A percentile compares a stretch with the other conserved stretches of the same genome.
Conservation (phyloP, 306 rosid species). For the Potentilla sterilis region DNA sequence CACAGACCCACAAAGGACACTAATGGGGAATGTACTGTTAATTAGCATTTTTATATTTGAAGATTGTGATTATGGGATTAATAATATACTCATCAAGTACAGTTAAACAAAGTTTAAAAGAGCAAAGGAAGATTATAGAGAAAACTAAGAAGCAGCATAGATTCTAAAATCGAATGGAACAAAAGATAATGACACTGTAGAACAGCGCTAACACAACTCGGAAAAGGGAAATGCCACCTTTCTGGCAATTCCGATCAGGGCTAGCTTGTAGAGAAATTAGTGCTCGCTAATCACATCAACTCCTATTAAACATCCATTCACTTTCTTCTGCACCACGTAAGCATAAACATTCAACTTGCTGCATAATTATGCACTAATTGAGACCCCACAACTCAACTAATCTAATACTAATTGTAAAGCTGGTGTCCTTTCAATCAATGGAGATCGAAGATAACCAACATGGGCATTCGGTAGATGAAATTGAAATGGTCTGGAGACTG, state of each 20-base stretch:
- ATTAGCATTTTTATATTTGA: neutral
- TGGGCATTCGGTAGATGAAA: conserved; percentile 5
- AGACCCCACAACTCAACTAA: conserved; percentile 4
- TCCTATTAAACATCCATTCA: neutral
- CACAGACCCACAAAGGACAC: neutral
- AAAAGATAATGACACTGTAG: conserved; percentile 14
- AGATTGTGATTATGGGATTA: neutral
- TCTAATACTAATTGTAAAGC: neutral
- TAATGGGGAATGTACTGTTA: conserved; percentile 17
- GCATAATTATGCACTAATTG: conserved; percentile 8
- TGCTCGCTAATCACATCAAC: neutral
- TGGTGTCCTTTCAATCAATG: neutral
- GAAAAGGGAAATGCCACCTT: conserved; percentile 7
- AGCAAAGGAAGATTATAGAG: neutral
- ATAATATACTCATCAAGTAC: conserved; percentile 7
- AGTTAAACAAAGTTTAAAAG: neutral
- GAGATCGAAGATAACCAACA: neutral
- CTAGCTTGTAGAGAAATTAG: conserved; percentile 14
- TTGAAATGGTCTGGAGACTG: neutral
- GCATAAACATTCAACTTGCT: neutral
- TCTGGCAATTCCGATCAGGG: conserved; percentile 1
- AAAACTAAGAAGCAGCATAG: neutral
- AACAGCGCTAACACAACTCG: neutral
- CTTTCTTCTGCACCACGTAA: neutral
- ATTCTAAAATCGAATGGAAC: conserved; percentile 6